Base-by-base conservation (phyloP, 768 basidiomycete genomes). In the Paxillus involutus region DNA sequence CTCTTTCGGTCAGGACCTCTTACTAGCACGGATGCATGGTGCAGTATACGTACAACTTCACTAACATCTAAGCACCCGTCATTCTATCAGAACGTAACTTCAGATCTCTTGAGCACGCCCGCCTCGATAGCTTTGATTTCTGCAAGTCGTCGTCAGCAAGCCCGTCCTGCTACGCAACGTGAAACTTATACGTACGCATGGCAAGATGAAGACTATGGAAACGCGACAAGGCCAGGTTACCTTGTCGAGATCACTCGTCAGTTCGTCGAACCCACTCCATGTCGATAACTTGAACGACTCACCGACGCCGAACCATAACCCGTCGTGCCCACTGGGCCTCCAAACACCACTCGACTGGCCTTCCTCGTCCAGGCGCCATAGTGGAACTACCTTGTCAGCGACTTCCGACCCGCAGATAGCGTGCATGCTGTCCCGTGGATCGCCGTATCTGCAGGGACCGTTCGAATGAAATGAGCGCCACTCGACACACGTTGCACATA, bases 311-410 rank as follows among this genome's bases (percentile, higher is more conserved):
- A 70, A 68, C 67, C 69, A 68, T 29, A 68, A 46, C 24, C 77
- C 77, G 1, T 77, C 67, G 40, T 73, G 63, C 16, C 71, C 70
- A 40, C 57, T 68, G 26, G 68, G 53, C 47, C 64, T 63, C 67
- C 68, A 72, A 19, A 63, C 59, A 2, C 79, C 75, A 1, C 75
- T 68, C 24, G 83, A 62, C 63, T 89, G 86, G 0, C 86, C 84
- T 70, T 91, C 84, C 17, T 75, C 70, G 56, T 85, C 77, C 44
- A 86, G 52, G 16, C 86, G 82, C 89, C 88, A 83, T 13, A 88
- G 66, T 13, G 71, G 69, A 33, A 77, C 73, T 53, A 85, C 71
- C 63, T 76, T 71, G 50, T 74, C 63, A 0, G 72, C 75, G 2
- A 81, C 61, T 33, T 78, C 71, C 10, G 77, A 71, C 1, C 79